Evolutionary conservation across 2,329 filamentous ascomycete genomes (phyloP).

Genomic region (Colletotrichum sansevieriae): DNA sequence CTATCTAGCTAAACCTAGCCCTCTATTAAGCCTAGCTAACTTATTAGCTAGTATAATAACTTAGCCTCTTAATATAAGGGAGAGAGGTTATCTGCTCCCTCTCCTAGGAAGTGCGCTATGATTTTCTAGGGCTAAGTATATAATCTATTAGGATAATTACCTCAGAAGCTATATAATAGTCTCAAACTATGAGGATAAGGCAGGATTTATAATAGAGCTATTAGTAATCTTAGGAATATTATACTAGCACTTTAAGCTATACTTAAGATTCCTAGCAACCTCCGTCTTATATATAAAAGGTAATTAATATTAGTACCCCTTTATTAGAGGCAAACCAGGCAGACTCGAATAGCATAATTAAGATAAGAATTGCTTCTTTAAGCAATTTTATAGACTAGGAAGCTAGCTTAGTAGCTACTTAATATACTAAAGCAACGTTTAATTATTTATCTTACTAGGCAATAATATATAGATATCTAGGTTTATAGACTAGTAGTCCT

Average conservation of each 20-base stretch:
- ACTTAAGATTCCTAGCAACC: neutral
- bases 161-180: neutral
- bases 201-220: neutral
- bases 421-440: neutral
- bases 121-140: neutral
- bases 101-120: no score
- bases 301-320: neutral
- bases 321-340: neutral
- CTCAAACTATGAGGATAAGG: neutral
- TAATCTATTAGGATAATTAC: neutral
- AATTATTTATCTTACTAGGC: neutral
- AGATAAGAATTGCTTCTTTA: no score
- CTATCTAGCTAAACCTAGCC: no score
- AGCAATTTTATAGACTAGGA: no score
- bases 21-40: no score
- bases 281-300: neutral
- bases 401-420: no score
- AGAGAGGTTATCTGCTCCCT: neutral
- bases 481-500: neutral
- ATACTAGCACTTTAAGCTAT: neutral
- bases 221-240: conserved; percentile 6
- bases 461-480: neutral
- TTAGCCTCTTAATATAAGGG: neutral
- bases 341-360: no score
- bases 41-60: neutral